These are phyloP conservation scores for Zygosaccharomyces kombuchaensis DNA, from an alignment of 805 yeast genomes.

Conservation along the genomic window DNA sequence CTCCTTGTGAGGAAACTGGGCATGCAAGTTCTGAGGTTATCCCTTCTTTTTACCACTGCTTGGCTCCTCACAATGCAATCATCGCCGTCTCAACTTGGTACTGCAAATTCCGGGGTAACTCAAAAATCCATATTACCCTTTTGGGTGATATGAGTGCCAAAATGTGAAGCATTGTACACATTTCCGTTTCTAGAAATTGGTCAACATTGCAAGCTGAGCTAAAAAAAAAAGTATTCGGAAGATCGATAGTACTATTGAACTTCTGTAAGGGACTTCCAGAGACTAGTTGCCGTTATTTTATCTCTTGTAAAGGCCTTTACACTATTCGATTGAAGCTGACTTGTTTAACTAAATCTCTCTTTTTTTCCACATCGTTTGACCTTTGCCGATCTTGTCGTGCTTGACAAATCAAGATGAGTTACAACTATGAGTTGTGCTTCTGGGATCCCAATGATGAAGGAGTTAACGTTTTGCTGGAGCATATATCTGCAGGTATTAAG, in stretches of 20 bases:
- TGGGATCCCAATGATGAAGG: conserved; percentile 37
- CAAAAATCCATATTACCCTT: background rate
- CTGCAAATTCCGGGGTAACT: background rate
- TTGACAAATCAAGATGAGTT: conserved; percentile 17
- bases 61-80: too few relatives aligned
- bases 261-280: too few relatives aligned
- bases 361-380: background rate
- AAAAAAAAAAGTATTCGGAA: background rate
- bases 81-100: background rate
- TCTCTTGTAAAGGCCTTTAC: background rate
- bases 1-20: too few relatives aligned
- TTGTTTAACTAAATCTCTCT: background rate
- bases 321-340: too few relatives aligned
- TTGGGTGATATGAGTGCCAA: background rate
- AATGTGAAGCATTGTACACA: background rate
- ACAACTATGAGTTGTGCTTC: conserved; percentile 31
- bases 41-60: too few relatives aligned
- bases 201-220: background rate
- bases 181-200: background rate
- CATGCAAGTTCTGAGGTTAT: too few relatives aligned
- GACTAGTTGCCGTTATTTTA: too few relatives aligned
- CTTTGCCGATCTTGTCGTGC: background rate
- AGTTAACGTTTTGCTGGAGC: conserved; percentile 27
- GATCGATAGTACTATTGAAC: background rate
- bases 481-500: conserved; percentile 28